Conservation (phyloP, 2,329 filamentous ascomycete species). For the Bimuria novae-zelandiae region DNA sequence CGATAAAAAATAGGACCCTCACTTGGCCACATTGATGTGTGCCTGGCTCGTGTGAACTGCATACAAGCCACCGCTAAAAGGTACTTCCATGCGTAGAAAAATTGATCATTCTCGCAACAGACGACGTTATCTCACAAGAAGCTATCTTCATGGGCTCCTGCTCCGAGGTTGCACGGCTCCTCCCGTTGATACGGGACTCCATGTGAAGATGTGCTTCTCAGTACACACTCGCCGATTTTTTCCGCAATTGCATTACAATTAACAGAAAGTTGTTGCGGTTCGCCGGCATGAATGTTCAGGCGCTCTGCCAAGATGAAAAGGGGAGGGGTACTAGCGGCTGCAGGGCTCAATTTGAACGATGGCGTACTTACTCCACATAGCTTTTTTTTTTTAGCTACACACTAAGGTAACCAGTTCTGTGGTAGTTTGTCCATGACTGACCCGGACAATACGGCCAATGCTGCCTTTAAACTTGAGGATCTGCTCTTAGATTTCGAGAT, state of each 20-base stretch:
- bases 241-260: no score
- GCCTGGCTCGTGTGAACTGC: neutral
- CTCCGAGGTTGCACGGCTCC: no score
- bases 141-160: no score
- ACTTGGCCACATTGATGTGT: neutral
- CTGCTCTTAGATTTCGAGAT: neutral
- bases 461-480: neutral
- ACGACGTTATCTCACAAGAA: no score
- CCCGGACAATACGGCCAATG: neutral
- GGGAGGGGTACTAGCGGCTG: neutral
- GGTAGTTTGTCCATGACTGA: neutral
- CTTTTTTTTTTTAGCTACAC: neutral
- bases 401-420: neutral
- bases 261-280: no score
- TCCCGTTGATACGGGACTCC: no score
- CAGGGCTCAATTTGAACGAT: neutral
- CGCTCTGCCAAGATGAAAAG: no score
- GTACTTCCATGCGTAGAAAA: neutral
- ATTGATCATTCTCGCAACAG: no score
- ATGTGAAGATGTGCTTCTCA: no score
- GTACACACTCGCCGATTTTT: no score
- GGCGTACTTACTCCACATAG: neutral
- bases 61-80: neutral
- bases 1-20: neutral
- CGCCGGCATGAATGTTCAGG: no score